These are phyloP conservation scores for Conticribra guillardii DNA, from an alignment of 108 stramenopile genomes.

Conservation along the genomic window DNA sequence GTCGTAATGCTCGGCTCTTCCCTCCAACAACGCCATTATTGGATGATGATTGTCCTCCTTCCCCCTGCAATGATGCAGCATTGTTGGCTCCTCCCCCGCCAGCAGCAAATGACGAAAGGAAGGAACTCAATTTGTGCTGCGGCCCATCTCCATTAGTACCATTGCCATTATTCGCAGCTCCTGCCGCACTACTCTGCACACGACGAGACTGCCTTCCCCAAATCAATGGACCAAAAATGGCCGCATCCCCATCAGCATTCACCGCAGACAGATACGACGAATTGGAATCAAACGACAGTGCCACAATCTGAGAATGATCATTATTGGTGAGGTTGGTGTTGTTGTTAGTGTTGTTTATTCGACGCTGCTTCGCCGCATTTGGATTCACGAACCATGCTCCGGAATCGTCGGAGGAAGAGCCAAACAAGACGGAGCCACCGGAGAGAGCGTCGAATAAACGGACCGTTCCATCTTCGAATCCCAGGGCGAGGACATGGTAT, in stretches of 20 bases:
- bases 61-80: slow-evolving; percentile 12
- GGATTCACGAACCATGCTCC: slow-evolving; percentile 26
- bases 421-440: slow-evolving; percentile 24
- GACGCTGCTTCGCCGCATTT: background rate
- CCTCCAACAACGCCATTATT: background rate
- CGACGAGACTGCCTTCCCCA: slow-evolving; percentile 30
- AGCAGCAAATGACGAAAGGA: slow-evolving; percentile 8
- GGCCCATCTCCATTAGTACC: background rate
- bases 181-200: slow-evolving; percentile 1
- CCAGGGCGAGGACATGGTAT: slow-evolving; percentile 15
- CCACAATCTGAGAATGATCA: slow-evolving; percentile 13
- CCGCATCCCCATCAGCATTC: slow-evolving; percentile 42
- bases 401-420: slow-evolving; percentile 12
- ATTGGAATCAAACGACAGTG: slow-evolving; percentile 46
- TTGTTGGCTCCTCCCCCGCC: slow-evolving; percentile 7
- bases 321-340: background rate
- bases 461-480: slow-evolving; percentile 23
- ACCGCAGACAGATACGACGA: slow-evolving; percentile 36
- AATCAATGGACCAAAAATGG: slow-evolving; percentile 40
- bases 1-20: slow-evolving; percentile 18
- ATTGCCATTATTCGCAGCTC: background rate
- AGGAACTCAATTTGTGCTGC: background rate
- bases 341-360: background rate
- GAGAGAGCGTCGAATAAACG: slow-evolving; percentile 18
- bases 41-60: slow-evolving; percentile 1